Evolutionary conservation across 2,329 filamentous ascomycete genomes (phyloP), one percentile per base, ranked within the genome.

Genomic region (Trichophyton schoenleinii): DNA sequence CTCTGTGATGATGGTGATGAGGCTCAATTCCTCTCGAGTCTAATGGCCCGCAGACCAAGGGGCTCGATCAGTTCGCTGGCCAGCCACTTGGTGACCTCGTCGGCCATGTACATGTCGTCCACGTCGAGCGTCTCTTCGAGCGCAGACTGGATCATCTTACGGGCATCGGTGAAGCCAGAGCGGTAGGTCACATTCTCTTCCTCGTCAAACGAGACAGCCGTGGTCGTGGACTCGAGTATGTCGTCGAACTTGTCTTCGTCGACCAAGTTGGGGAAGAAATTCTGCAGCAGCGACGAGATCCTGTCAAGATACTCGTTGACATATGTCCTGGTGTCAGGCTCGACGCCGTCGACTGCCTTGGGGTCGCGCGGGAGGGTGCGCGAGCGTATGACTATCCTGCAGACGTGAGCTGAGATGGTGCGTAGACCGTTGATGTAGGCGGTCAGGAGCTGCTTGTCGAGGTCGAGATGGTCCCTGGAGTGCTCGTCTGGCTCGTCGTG

Each of bases 371-470:
- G 60, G 11, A 66, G 61, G 6, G 63, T 64, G 62, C 69, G 72
- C 20, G 66, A 65, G 53, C 68, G 70, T 44, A 76, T 67, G 42
- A 70, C 70, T 1, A 66, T 60, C 60, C 69, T 70, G 63, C 75
- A 75, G 52, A 69, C 67, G n/a, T 66, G 64, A 15, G 68, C 63
- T 41, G 73, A 69, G 25, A 62, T 42, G 1, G 70, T 73, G 38
- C 72, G 71, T n/a, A 77, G 72, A 15, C 73, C 74, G 57, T 76
- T 76, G 66, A 77, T 73, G 64, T 74, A 75, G 9, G 74, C 74
- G 25, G 70, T 65, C 59, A 77, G 75, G 4, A 75, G 66, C 31
- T 69, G 67, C 48, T 71, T 72, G 61, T 77, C 74, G 22, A 75
- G 64, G 28, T 75, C 73, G 18, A 76, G 61, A 36, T 69, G 67